Conservation (phyloP, 495 filamentous ascomycete species). For the Penicillium soppii region DNA sequence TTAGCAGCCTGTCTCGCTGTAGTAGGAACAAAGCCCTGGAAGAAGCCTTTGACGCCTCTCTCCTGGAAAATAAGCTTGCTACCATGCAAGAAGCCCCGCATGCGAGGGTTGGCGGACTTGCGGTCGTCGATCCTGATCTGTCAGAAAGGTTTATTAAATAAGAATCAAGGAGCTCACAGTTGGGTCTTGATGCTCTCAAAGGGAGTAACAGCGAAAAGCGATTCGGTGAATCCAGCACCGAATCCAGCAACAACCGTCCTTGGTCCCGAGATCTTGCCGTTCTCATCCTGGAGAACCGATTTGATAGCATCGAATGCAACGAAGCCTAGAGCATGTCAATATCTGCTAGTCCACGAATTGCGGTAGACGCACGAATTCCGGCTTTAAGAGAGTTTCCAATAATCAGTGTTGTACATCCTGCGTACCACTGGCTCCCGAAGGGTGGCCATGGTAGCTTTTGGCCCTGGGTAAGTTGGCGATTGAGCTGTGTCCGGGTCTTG, state of each 20-base stretch:
- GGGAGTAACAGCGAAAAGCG: slow-evolving; percentile 88
- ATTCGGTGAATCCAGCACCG: slow-evolving; percentile 92
- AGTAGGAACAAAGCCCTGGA: slow-evolving; percentile 94
- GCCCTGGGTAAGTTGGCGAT: slow-evolving; percentile 73
- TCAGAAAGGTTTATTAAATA: not conserved
- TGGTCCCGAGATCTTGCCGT: slow-evolving; percentile 88
- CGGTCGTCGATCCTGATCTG: slow-evolving; percentile 81
- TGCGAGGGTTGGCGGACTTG: slow-evolving; percentile 79
- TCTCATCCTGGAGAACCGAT: slow-evolving; percentile 72
- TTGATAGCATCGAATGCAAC: slow-evolving; percentile 96
- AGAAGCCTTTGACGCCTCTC: slow-evolving; percentile 85
- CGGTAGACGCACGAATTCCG: slow-evolving; percentile 70
- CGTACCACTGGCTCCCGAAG: slow-evolving; percentile 94
- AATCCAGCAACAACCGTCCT: slow-evolving; percentile 91
- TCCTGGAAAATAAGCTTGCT: slow-evolving; percentile 83
- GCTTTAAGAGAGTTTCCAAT: slow-evolving; percentile 96
- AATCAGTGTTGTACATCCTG: slow-evolving; percentile 94
- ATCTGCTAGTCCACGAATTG: not conserved
- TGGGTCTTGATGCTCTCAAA: slow-evolving; percentile 99
- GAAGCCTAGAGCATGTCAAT: slow-evolving; percentile 60
- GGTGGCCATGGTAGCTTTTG: slow-evolving; percentile 94
- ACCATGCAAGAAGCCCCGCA: slow-evolving; percentile 91
- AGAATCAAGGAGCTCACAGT: slow-evolving; percentile 48
- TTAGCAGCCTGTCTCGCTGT: slow-evolving; percentile 95
- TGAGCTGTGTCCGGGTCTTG: slow-evolving; percentile 93